A percentile compares a stretch with the other conserved stretches of the same genome.
These are phyloP conservation scores for Trametes gibbosa DNA, from an alignment of 768 basidiomycete species.

Conservation along the genomic window DNA sequence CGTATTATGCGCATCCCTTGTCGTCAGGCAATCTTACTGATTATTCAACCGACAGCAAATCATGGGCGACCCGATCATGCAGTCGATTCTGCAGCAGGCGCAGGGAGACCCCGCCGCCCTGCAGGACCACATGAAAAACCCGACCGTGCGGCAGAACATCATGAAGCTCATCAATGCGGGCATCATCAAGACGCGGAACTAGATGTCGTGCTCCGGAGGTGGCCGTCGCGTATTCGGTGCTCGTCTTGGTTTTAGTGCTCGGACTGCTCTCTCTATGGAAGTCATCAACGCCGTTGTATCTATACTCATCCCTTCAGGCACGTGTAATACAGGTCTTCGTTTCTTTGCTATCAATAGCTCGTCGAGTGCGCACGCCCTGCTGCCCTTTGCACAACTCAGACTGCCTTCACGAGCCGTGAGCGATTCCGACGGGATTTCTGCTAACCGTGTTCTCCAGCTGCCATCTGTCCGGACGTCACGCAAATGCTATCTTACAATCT, in stretches of 20 bases:
- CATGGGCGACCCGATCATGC: constrained; percentile 91
- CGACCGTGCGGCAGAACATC: constrained; percentile 75
- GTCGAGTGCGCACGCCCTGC: too few relatives aligned
- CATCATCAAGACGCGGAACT: constrained; percentile 83
- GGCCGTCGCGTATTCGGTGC: not conserved
- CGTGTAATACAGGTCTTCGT: constrained; percentile 14
- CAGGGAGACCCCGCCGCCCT: constrained; percentile 86
- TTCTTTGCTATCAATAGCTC: not conserved
- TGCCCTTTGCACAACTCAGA: too few relatives aligned
- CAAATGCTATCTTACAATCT: too few relatives aligned
- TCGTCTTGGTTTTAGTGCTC: constrained; percentile 5
- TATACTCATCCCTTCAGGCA: constrained; percentile 13
- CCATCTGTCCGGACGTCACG: too few relatives aligned
- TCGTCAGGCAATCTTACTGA: not conserved
- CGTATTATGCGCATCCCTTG: constrained; percentile 30
- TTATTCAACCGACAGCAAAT: constrained; percentile 50
- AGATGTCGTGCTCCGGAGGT: not conserved
- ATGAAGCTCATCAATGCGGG: constrained; percentile 90
- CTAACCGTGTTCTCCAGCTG: too few relatives aligned
- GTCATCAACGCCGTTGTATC: constrained; percentile 15
- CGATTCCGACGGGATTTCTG: too few relatives aligned
- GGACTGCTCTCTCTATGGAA: constrained; percentile 14
- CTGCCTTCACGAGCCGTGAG: too few relatives aligned
- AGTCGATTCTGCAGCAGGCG: constrained; percentile 91
- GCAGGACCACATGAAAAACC: constrained; percentile 96